Evolutionary conservation across 495 filamentous ascomycete genomes (phyloP).

Genomic region (Penicillium coffeae): DNA sequence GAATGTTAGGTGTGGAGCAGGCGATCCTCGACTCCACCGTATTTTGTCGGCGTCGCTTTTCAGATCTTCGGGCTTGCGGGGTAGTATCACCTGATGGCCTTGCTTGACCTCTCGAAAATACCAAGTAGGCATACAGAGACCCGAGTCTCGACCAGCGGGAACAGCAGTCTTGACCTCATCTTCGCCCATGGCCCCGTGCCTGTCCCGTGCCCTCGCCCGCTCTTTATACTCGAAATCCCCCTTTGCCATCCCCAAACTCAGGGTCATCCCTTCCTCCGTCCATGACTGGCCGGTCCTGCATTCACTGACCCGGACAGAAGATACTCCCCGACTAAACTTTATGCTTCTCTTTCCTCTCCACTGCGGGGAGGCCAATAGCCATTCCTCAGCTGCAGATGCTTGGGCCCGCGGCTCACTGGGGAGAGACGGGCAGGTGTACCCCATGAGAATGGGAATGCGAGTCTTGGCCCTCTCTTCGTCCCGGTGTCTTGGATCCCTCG

Average conservation of each 20-base stretch:
- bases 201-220: too few relatives aligned
- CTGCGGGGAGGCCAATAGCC: slow-evolving; percentile 8
- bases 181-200: too few relatives aligned
- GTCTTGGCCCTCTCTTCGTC: not conserved
- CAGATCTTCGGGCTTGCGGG: slow-evolving; percentile 17
- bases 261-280: not conserved
- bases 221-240: too few relatives aligned
- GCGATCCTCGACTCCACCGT: slow-evolving; percentile 20
- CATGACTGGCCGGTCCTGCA: slow-evolving; percentile 10
- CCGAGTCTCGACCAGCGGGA: not conserved
- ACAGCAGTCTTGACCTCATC: not conserved
- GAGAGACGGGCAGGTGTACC: not conserved
- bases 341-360: slow-evolving; percentile 12
- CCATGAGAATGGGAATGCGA: not conserved
- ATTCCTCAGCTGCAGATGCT: slow-evolving; percentile 5
- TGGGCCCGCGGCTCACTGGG: slow-evolving; percentile 7
- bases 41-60: slow-evolving; percentile 6
- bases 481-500: not conserved
- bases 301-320: slow-evolving; percentile 2
- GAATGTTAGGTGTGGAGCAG: slow-evolving; percentile 15
- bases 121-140: too few relatives aligned
- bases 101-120: not conserved
- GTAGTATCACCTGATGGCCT: slow-evolving; percentile 22
- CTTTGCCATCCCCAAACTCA: not conserved
- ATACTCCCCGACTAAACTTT: slow-evolving; percentile 28